Evolutionary conservation across 73 alveolate genomes (phyloP).

Genomic region (Paramecium sexaurelia): DNA sequence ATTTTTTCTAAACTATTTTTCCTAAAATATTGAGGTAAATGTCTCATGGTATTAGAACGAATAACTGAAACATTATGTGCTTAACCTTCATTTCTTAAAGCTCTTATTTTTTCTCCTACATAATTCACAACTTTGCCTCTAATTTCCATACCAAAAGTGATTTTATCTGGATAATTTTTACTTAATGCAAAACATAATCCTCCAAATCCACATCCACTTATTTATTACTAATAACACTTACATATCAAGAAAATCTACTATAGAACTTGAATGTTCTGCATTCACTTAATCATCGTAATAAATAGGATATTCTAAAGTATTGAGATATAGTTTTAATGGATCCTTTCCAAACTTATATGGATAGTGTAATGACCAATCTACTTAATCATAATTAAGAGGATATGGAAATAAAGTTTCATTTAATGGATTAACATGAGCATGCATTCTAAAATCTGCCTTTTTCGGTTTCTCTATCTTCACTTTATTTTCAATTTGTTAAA

Average conservation of each 20-base stretch:
- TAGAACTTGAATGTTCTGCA: not conserved
- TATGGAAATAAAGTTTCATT: conserved; percentile 85
- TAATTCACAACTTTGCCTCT: conserved; percentile 96
- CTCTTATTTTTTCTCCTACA: conserved; percentile 95
- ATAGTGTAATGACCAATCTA: conserved; percentile 94
- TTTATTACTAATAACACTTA: conserved; percentile 69
- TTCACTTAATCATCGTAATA: conserved; percentile 16
- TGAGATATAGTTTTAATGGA: conserved; percentile 68
- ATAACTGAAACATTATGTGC: conserved; percentile 90
- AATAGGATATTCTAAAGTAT: conserved; percentile 61
- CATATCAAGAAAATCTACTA: conserved; percentile 62
- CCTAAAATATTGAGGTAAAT: conserved; percentile 79
- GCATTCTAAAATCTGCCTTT: conserved; percentile 96
- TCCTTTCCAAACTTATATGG: conserved; percentile 86
- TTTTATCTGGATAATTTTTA: conserved; percentile 78
- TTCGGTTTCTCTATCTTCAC: conserved; percentile 85
- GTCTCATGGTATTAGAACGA: conserved; percentile 94
- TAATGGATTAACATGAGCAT: conserved; percentile 98
- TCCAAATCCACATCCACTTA: conserved; percentile 99
- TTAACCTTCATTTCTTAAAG: conserved; percentile 82
- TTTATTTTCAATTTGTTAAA: not conserved
- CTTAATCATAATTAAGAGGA: conserved; percentile 89
- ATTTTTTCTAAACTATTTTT: conserved; percentile 87
- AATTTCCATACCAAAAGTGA: conserved; percentile 95
- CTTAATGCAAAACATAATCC: conserved; percentile 91